Percentiles rank a stretch among this genome's conserved stretches.
These are phyloP conservation scores for Oryza coarctata DNA, from an alignment of 176 grass and related monocot species.

Conservation along the genomic window DNA sequence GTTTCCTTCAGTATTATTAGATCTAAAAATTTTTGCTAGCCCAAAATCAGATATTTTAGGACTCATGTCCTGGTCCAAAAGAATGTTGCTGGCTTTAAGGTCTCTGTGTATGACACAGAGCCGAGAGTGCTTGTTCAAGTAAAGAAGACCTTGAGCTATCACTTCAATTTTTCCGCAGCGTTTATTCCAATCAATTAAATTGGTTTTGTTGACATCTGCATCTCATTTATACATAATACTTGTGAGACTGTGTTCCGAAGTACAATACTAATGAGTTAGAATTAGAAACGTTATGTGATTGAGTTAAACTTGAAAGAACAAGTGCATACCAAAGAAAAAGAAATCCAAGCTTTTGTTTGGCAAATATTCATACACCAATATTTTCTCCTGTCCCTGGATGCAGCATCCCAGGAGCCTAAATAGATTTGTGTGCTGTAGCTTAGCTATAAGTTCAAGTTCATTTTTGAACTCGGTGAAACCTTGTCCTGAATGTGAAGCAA, in stretches of 20 bases:
- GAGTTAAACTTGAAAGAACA: neutral
- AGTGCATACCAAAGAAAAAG: slow-evolving; percentile 20
- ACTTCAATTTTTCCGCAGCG: slow-evolving; percentile 19
- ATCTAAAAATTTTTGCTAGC: slow-evolving; percentile 33
- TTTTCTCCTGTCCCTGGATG: slow-evolving; percentile 23
- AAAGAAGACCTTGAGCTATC: slow-evolving; percentile 40
- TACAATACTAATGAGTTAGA: too few relatives aligned
- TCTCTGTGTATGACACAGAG: neutral
- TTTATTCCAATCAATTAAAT: slow-evolving; percentile 7
- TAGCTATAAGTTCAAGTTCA: slow-evolving; percentile 35
- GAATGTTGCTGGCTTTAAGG: slow-evolving; percentile 42
- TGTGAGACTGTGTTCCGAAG: neutral
- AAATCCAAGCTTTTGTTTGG: slow-evolving; percentile 36
- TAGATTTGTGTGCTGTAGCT: slow-evolving; percentile 32
- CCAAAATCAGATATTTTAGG: slow-evolving; percentile 52
- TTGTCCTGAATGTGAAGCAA: slow-evolving; percentile 22
- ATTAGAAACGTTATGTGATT: neutral
- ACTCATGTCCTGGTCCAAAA: slow-evolving; percentile 33
- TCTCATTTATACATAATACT: neutral
- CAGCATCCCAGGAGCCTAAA: slow-evolving; percentile 12
- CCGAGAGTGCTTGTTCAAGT: slow-evolving; percentile 40
- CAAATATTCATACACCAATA: slow-evolving; percentile 34
- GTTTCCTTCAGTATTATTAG: slow-evolving; percentile 24
- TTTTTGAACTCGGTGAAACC: slow-evolving; percentile 27
- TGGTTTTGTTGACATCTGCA: slow-evolving; percentile 2